Percentiles rank a stretch among this genome's conserved stretches.
Conservation (phyloP, 768 basidiomycete species). For the Trametes coccinea region DNA sequence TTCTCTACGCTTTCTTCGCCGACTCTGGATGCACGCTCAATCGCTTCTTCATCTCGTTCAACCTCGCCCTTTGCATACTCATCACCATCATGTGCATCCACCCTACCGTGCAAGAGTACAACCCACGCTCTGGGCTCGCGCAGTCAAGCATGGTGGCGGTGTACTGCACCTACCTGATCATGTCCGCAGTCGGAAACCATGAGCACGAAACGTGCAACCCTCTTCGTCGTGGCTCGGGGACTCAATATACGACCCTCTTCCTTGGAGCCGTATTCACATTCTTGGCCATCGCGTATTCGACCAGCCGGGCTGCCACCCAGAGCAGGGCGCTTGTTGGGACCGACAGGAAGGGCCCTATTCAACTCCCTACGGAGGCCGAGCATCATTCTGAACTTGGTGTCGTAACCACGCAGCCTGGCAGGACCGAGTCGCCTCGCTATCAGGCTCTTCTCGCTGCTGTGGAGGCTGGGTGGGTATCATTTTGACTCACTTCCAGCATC, state of each 20-base stretch:
- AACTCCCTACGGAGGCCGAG: slow-evolving; percentile 52
- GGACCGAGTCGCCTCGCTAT: slow-evolving; percentile 85
- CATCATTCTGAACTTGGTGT: slow-evolving; percentile 69
- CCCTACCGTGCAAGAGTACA: slow-evolving; percentile 86
- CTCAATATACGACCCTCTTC: slow-evolving; percentile 83
- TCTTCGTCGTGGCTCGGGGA: slow-evolving; percentile 64
- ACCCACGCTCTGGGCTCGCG: slow-evolving; percentile 92
- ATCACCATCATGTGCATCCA: slow-evolving; percentile 83
- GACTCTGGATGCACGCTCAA: slow-evolving; percentile 86
- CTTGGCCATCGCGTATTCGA: slow-evolving; percentile 97
- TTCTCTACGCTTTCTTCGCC: slow-evolving; percentile 93
- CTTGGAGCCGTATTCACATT: slow-evolving; percentile 96
- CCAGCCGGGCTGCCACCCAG: slow-evolving; percentile 93
- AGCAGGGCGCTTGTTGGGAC: slow-evolving; percentile 86
- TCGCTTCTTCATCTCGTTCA: slow-evolving; percentile 96
- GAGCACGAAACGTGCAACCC: slow-evolving; percentile 89
- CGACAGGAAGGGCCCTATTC: slow-evolving; percentile 61
- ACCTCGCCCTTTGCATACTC: slow-evolving; percentile 76
- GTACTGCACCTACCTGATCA: slow-evolving; percentile 94
- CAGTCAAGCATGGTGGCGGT: slow-evolving; percentile 97
- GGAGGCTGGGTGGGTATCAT: slow-evolving; percentile 76
- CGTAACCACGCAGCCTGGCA: slow-evolving; percentile 81
- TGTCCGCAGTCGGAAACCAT: slow-evolving; percentile 93
- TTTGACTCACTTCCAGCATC: background rate
- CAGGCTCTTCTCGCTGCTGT: slow-evolving; percentile 95